phyloP scores from a whole-genome alignment of 2,329 filamentous ascomycete species.

The Sarocladium strictum region DNA sequence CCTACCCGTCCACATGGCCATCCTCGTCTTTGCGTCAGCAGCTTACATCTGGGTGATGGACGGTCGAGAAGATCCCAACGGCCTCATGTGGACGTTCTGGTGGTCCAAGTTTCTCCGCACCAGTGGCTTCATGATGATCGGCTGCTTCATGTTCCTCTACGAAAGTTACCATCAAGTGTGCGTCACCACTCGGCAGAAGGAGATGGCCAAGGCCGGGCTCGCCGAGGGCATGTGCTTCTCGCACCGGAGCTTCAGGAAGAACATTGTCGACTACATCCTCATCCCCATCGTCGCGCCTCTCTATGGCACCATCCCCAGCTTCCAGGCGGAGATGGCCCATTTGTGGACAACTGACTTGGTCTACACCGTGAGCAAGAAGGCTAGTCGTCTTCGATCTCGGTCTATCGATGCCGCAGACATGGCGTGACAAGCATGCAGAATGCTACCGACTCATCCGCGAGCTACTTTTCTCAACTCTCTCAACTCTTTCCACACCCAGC shows the following conservation, averaged over 20 bases:
- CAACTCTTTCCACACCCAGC: neutral
- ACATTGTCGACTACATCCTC: conserved; percentile 56
- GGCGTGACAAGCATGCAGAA: too few species aligned
- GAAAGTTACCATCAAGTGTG: conserved; percentile 61
- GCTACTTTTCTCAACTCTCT: too few species aligned
- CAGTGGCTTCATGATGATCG: conserved; percentile 56
- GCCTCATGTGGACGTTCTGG: conserved; percentile 53
- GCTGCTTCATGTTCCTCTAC: conserved; percentile 59
- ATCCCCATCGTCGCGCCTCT: conserved; percentile 63
- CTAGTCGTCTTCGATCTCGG: conserved; percentile 45
- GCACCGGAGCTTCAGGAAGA: conserved; percentile 46
- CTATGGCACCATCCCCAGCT: conserved; percentile 61
- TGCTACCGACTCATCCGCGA: too few species aligned
- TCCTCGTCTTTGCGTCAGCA: conserved; percentile 56
- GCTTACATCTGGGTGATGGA: conserved; percentile 52
- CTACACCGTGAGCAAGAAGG: conserved; percentile 68
- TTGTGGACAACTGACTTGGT: conserved; percentile 65
- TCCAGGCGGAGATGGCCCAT: conserved; percentile 63
- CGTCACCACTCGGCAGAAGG: conserved; percentile 53
- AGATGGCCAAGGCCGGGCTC: conserved; percentile 61
- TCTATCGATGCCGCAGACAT: conserved; percentile 34
- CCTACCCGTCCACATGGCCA: conserved; percentile 60
- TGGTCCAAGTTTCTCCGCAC: conserved; percentile 56
- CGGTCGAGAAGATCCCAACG: conserved; percentile 42
- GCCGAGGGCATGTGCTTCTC: conserved; percentile 62